A percentile compares a stretch with the other conserved stretches of the same genome.
Conservation (phyloP, 257 asterid genomes). For the Ilex aquifolium region DNA sequence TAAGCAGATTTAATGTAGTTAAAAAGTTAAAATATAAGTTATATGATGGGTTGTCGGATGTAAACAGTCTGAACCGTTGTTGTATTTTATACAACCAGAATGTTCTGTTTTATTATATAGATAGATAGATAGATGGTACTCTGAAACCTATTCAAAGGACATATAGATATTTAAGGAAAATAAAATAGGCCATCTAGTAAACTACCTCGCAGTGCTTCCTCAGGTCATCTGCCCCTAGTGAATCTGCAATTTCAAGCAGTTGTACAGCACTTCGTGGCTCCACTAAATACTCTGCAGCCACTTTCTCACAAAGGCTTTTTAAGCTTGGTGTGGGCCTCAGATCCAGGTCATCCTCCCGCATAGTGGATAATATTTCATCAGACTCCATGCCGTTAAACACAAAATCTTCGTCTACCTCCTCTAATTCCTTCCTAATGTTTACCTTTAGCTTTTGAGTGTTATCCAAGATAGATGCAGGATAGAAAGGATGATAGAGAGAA, state of each 20-base stretch:
- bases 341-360: conserved; percentile 30
- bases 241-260: conserved; percentile 85
- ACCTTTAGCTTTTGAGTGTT: conserved; percentile 22
- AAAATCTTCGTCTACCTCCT: conserved; percentile 60
- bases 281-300: conserved; percentile 75
- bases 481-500: conserved; percentile 84
- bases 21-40: too few species aligned
- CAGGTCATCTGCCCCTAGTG: conserved; percentile 78
- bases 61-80: too few species aligned
- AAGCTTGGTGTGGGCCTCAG: conserved; percentile 36
- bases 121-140: too few species aligned
- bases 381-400: conserved; percentile 59
- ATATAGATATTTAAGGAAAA: too few species aligned
- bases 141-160: too few species aligned
- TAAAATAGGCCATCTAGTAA: conserved; percentile 10
- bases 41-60: too few species aligned
- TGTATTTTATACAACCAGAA: too few species aligned
- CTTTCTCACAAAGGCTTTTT: conserved; percentile 78
- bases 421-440: conserved; percentile 34
- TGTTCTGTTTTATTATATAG: too few species aligned
- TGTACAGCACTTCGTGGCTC: conserved; percentile 87
- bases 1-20: too few species aligned
- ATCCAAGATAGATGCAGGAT: conserved; percentile 26
- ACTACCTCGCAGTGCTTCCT: conserved; percentile 71
- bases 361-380: conserved; percentile 26